phyloP scores from a whole-genome alignment of 176 grass and related monocot species.

The Carex myosuroides region DNA sequence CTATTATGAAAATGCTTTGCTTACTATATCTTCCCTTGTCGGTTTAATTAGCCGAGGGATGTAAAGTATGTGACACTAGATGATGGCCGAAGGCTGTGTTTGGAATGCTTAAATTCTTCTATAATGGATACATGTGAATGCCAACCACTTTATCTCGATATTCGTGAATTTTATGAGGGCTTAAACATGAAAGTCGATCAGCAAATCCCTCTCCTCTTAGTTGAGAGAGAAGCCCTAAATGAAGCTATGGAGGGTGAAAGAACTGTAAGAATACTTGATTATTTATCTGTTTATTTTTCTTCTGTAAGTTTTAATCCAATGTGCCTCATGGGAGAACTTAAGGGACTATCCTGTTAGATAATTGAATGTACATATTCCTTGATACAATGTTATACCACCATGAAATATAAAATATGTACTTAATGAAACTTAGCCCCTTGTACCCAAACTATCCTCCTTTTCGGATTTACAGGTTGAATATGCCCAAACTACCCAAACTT shows the following conservation, averaged over 20 bases:
- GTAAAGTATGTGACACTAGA: slow-evolving; percentile 65
- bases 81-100: slow-evolving; percentile 76
- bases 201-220: slow-evolving; percentile 70
- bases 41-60: slow-evolving; percentile 43
- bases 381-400: not conserved
- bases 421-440: not conserved
- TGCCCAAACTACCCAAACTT: not conserved
- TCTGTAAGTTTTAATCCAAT: not conserved
- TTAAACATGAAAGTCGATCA: slow-evolving; percentile 81
- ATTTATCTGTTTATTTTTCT: slow-evolving; percentile 11
- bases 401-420: not conserved
- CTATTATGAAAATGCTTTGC: not conserved
- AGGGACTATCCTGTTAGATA: not conserved
- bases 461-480: not conserved
- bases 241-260: slow-evolving; percentile 82
- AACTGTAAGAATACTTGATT: slow-evolving; percentile 35
- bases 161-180: slow-evolving; percentile 83
- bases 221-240: slow-evolving; percentile 73
- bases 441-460: not conserved
- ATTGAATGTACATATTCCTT: not conserved
- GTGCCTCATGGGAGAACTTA: not conserved
- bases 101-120: slow-evolving; percentile 67
- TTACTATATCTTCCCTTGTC: not conserved
- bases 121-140: slow-evolving; percentile 75
- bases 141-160: slow-evolving; percentile 77